Conservation (phyloP, 2,329 filamentous ascomycete species). For the Remersonia thermophila region DNA sequence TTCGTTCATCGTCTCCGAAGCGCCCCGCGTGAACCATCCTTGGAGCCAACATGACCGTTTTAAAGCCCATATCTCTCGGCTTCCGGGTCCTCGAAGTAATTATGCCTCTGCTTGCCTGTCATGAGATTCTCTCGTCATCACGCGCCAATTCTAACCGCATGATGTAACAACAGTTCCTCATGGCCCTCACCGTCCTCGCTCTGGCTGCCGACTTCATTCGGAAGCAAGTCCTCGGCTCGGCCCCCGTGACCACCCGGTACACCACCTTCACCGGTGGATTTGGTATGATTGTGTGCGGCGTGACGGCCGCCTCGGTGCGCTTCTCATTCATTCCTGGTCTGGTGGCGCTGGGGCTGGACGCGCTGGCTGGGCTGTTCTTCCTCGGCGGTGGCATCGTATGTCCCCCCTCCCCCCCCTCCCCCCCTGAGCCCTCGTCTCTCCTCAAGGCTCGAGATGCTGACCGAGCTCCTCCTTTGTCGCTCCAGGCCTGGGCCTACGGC, state of each 20-base stretch:
- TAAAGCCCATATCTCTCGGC: conserved; percentile 9
- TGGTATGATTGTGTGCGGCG: conserved; percentile 10
- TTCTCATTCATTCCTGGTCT: conserved; percentile 6
- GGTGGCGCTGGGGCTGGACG: conserved; percentile 10
- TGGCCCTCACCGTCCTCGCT: conserved; percentile 9
- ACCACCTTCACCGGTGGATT: conserved; percentile 13
- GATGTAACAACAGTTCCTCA: conserved; percentile 8
- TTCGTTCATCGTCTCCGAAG: too few relatives aligned
- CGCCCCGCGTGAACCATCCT: too few relatives aligned
- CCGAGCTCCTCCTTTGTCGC: too few relatives aligned
- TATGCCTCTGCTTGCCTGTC: neutral
- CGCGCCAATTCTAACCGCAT: neutral
- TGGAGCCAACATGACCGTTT: neutral
- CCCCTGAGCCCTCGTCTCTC: too few relatives aligned
- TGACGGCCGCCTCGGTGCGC: conserved; percentile 6
- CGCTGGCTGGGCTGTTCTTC: conserved; percentile 8
- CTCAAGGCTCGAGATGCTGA: too few relatives aligned
- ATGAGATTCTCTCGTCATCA: neutral
- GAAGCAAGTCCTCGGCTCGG: conserved; percentile 7
- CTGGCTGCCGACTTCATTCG: conserved; percentile 11
- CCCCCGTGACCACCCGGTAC: conserved; percentile 15
- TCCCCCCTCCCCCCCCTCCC: neutral
- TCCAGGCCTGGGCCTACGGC: conserved; percentile 14
- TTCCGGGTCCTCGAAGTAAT: conserved; percentile 11
- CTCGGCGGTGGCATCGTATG: conserved; percentile 16